A percentile compares a stretch with the other conserved stretches of the same genome.
Conservation (phyloP, 2,329 filamentous ascomycete species). For the Phaeomoniella chlamydospora region DNA sequence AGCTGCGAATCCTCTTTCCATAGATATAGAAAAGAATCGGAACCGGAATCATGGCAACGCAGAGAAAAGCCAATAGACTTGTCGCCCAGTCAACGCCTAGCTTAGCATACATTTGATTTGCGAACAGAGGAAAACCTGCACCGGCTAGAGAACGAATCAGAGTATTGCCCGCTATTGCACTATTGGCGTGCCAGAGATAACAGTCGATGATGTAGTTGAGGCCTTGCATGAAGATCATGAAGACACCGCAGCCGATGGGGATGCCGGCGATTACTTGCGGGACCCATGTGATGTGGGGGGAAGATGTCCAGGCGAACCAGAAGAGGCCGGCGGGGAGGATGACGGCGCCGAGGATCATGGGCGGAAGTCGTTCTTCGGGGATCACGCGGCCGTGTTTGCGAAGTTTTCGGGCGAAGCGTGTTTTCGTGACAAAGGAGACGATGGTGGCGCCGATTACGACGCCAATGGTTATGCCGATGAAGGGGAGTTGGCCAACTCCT, state of each 20-base stretch:
- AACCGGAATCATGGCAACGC: slow-evolving; percentile 26
- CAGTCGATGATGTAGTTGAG: slow-evolving; percentile 28
- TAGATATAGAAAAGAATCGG: slow-evolving; percentile 34
- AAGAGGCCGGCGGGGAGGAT: slow-evolving; percentile 29
- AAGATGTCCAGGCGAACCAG: slow-evolving; percentile 33
- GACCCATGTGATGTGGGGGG: slow-evolving; percentile 25
- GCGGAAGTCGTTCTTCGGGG: slow-evolving; percentile 29
- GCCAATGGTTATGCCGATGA: slow-evolving; percentile 18
- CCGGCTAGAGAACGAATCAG: slow-evolving; percentile 19
- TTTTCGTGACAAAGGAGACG: slow-evolving; percentile 24
- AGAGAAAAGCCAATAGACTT: slow-evolving; percentile 22
- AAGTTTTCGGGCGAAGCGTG: slow-evolving; percentile 22
- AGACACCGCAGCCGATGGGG: slow-evolving; percentile 25
- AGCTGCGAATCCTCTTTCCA: slow-evolving; percentile 28
- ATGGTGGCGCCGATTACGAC: slow-evolving; percentile 18
- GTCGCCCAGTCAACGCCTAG: slow-evolving; percentile 25
- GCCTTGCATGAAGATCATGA: slow-evolving; percentile 29
- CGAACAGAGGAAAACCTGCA: slow-evolving; percentile 20
- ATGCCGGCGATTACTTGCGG: slow-evolving; percentile 27
- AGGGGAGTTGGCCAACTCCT: slow-evolving; percentile 22
- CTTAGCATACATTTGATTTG: slow-evolving; percentile 19
- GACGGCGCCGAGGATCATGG: slow-evolving; percentile 27
- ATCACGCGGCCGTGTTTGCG: slow-evolving; percentile 17
- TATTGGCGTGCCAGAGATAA: slow-evolving; percentile 24
- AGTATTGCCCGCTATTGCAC: slow-evolving; percentile 22